Base-by-base conservation (phyloP, 2,329 filamentous ascomycete genomes). In the Stachybotrys elegans region DNA sequence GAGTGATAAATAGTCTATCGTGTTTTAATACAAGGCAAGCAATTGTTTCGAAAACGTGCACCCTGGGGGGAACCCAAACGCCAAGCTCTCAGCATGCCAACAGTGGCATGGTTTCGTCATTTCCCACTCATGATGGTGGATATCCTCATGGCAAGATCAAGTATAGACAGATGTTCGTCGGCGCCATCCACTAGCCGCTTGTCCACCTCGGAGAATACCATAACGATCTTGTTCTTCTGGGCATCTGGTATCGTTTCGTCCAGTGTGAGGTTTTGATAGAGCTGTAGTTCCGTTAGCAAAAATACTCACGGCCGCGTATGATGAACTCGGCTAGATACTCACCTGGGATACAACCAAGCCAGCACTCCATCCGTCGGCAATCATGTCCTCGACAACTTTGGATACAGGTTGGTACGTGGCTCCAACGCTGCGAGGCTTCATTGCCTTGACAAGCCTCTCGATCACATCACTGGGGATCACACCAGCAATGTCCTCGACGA, bases 361-460 rank as follows among this genome's bases (percentile, higher is more conserved):
- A 20, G 92, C 93, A 62, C 91, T 96, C 92, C 93, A 98, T 8
- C 93, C 93, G 68, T 97, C 93, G 0, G 92, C 92, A 38, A 97
- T 84, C 73, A 98, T 83, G 51, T 95, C 86, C 56, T 91, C 88
- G 5, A 97, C 86, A 6, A 88, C 83, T 51, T 81, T 82, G 0
- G 89, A 82, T 14, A 98, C 79, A 12, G 78, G 75, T 47, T 82
- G 76, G 58, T 95, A 98, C 1, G 81, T 74, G 13, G 78, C 73
- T 1, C 77, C 76, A 29, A 75, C 74, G 20, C 77, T 77, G 51
- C 72, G 78, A 5, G 89, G 88, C 53, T 87, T 84, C 70, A 97
- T 86, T 16, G 89, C 86, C 47, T 80, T 69, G 12, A 88, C 71
- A 14, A 98, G 73, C 8, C 65, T 67, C 44, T 86, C 77, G 40